Conservation (phyloP, 2,329 filamentous ascomycete genomes). For the Cytospora piceae region DNA sequence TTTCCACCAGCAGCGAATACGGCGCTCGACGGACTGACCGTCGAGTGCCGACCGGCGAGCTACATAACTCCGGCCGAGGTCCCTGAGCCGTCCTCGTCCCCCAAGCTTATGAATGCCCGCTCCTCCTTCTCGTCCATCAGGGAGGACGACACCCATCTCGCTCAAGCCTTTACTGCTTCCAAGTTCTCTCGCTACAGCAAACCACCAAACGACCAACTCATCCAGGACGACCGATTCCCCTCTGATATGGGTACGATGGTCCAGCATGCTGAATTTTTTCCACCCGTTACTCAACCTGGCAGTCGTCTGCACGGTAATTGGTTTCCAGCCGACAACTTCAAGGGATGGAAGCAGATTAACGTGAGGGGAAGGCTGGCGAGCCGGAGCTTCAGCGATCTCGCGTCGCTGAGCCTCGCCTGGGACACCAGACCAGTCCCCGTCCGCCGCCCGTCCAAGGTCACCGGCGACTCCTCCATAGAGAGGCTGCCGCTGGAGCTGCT, state of each 20-base stretch:
- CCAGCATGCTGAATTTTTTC: slow-evolving; percentile 51
- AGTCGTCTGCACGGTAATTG: slow-evolving; percentile 62
- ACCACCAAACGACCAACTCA: slow-evolving; percentile 49
- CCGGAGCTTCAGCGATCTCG: slow-evolving; percentile 64
- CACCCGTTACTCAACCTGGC: slow-evolving; percentile 58
- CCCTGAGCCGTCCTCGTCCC: slow-evolving; percentile 32
- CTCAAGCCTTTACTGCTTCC: slow-evolving; percentile 66
- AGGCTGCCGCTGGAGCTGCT: slow-evolving; percentile 71
- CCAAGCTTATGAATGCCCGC: slow-evolving; percentile 45
- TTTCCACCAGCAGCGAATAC: slow-evolving; percentile 29
- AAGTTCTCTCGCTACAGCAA: slow-evolving; percentile 63
- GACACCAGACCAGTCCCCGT: slow-evolving; percentile 41
- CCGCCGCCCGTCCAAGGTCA: slow-evolving; percentile 32
- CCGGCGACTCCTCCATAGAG: slow-evolving; percentile 65
- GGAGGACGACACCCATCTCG: slow-evolving; percentile 61
- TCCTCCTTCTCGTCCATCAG: slow-evolving; percentile 66
- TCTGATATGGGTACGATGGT: slow-evolving; percentile 46
- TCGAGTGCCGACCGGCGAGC: slow-evolving; percentile 22
- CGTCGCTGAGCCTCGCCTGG: slow-evolving; percentile 59
- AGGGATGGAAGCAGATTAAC: slow-evolving; percentile 66
- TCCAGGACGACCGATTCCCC: slow-evolving; percentile 49
- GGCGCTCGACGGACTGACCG: slow-evolving; percentile 18
- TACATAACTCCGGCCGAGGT: slow-evolving; percentile 39
- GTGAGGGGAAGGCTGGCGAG: slow-evolving; percentile 62
- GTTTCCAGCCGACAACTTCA: slow-evolving; percentile 61